Percentiles rank a stretch among this genome's conserved stretches.
These are phyloP conservation scores for Thielaviopsis musarum DNA, from an alignment of 2,329 filamentous ascomycete genomes.

Conservation along the genomic window DNA sequence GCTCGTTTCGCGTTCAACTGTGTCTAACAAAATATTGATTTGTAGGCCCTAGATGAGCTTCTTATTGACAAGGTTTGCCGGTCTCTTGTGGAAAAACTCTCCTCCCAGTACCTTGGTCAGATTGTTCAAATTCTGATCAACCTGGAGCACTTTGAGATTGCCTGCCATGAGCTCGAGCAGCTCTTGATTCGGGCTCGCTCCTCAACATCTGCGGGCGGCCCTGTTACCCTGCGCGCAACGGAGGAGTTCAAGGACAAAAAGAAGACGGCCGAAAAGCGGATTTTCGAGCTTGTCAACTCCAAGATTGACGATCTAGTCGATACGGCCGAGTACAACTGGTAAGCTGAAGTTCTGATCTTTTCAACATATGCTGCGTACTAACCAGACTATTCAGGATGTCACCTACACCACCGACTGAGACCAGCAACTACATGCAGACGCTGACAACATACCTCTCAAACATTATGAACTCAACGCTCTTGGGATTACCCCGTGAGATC, in stretches of 20 bases:
- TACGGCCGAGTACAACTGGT: slow-evolving; percentile 95
- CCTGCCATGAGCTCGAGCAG: slow-evolving; percentile 76
- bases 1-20: not conserved
- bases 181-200: slow-evolving; percentile 73
- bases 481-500: slow-evolving; percentile 87
- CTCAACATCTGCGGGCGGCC: slow-evolving; percentile 62
- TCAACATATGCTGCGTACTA: slow-evolving; percentile 11
- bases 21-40: not conserved
- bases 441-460: slow-evolving; percentile 83
- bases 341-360: slow-evolving; percentile 14
- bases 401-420: slow-evolving; percentile 46
- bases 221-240: slow-evolving; percentile 66
- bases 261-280: slow-evolving; percentile 90
- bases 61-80: slow-evolving; percentile 83
- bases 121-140: slow-evolving; percentile 98
- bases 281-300: slow-evolving; percentile 95
- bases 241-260: slow-evolving; percentile 78
- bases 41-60: slow-evolving; percentile 78
- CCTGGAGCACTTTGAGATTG: slow-evolving; percentile 87
- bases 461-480: slow-evolving; percentile 88
- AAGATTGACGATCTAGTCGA: slow-evolving; percentile 97
- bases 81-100: slow-evolving; percentile 71
- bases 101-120: slow-evolving; percentile 86
- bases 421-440: slow-evolving; percentile 90
- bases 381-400: slow-evolving; percentile 25